phyloP scores from a whole-genome alignment of 139 green algal species.

The Diplosphaera chodatii region DNA sequence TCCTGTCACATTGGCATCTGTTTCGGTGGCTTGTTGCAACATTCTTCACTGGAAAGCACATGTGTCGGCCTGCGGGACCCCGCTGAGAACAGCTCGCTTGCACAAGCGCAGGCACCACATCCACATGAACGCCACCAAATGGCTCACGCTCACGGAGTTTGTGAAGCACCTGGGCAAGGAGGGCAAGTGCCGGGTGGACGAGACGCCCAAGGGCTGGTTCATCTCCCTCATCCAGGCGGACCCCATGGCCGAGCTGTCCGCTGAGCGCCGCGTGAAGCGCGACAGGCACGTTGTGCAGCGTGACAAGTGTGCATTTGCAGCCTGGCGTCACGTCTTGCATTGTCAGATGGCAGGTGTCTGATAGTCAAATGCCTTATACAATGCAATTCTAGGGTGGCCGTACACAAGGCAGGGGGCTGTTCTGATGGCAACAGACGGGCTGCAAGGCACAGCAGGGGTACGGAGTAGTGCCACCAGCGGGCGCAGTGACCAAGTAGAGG shows the following conservation, averaged over 20 bases:
- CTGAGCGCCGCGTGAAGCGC: slow-evolving; percentile 43
- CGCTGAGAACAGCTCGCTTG: too few relatives aligned
- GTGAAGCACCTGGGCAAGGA: slow-evolving; percentile 62
- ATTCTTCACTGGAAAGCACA: too few relatives aligned
- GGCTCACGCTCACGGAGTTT: slow-evolving; percentile 87
- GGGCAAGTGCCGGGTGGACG: slow-evolving; percentile 66
- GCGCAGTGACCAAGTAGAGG: too few relatives aligned
- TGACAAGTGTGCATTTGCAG: neutral
- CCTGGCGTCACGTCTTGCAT: neutral
- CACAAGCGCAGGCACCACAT: slow-evolving; percentile 65
- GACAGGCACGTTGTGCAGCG: slow-evolving; percentile 13
- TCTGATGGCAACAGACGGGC: too few relatives aligned
- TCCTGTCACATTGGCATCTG: neutral
- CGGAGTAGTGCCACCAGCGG: too few relatives aligned
- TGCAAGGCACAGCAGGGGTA: too few relatives aligned
- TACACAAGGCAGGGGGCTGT: too few relatives aligned
- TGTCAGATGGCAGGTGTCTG: too few relatives aligned
- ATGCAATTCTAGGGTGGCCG: too few relatives aligned
- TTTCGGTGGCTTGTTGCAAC: neutral
- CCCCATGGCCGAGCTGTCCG: slow-evolving; percentile 30
- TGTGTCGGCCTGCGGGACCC: too few relatives aligned
- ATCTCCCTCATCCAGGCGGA: slow-evolving; percentile 55
- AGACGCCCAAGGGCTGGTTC: slow-evolving; percentile 93
- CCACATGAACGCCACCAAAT: slow-evolving; percentile 97
- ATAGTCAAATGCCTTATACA: too few relatives aligned